Percentiles rank a stretch among this genome's conserved stretches.
These are phyloP conservation scores for Pholiota microspora DNA, from an alignment of 768 basidiomycete species.

Conservation along the genomic window DNA sequence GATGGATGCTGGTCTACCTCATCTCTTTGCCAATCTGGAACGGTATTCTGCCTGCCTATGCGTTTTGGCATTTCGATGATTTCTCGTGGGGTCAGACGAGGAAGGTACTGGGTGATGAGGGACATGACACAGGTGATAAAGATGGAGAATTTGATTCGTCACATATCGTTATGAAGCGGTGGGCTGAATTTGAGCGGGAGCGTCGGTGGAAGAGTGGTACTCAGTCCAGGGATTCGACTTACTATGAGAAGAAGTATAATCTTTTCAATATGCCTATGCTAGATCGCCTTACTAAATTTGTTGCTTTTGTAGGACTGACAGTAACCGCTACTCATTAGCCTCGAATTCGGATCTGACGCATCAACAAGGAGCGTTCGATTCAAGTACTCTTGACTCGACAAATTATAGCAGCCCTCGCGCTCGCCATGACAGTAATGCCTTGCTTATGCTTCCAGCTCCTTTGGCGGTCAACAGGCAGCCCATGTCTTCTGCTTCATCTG, in stretches of 20 bases:
- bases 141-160: constrained; percentile 96
- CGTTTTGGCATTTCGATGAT: constrained; percentile 99
- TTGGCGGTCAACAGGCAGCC: constrained; percentile 57
- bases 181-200: constrained; percentile 98
- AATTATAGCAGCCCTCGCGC: constrained; percentile 42
- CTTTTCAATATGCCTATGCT: no score
- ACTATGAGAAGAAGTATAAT: constrained; percentile 80
- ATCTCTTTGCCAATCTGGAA: constrained; percentile 96
- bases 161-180: constrained; percentile 98
- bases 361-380: constrained; percentile 50
- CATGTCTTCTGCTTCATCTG: constrained; percentile 48
- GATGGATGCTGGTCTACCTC: constrained; percentile 97
- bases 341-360: constrained; percentile 77
- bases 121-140: constrained; percentile 80
- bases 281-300: background rate
- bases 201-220: constrained; percentile 88
- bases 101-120: constrained; percentile 72
- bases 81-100: constrained; percentile 98
- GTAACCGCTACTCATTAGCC: constrained; percentile 70
- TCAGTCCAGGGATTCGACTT: constrained; percentile 76
- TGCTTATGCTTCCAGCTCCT: constrained; percentile 75
- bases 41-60: constrained; percentile 90
- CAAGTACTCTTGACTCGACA: constrained; percentile 62
- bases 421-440: constrained; percentile 66
- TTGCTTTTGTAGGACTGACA: constrained; percentile 27